Base-by-base conservation (phyloP, 169 alveolate species). In the Eimeria sp. region DNA sequence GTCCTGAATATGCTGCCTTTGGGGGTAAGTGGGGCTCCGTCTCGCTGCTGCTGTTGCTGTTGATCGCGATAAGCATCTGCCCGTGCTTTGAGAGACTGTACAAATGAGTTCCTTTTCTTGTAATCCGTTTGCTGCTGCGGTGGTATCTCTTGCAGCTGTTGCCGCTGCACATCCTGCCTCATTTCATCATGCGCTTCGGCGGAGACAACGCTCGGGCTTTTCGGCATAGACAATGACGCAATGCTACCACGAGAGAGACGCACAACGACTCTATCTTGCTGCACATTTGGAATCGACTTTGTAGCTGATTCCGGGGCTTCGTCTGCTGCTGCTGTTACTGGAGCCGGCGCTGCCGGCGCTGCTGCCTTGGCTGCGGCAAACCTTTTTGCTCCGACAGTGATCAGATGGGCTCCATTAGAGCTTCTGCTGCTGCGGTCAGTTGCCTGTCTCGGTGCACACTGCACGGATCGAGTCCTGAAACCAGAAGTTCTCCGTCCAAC, bases 1-100 rank as follows among this genome's bases (percentile, higher is more conserved):
- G 80, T 60, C 64, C 91, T 56, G 80, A 83, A 83, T 27, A 54
- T 83, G 37, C 76, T 83, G 58, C 62, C 62, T 46, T 85, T 85
- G 80, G 91, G 76, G n/a, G 60, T 60, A 0, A 16, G 78, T 10
- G 76, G 40, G 33, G n/a, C 25, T 56, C 64, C 52, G 43, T 85
- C 91, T 62, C 14, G 91, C 33, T 58, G 91, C 91, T 85, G 78
- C 56, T 40, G 91, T 9, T 82, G 89, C 71, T 80, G 62, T 25
- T 77, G 88, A 8, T 83, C 58, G 54, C 74, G 72, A 25, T 56
- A 49, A 16, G 74, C 68, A 58, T 40, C 66, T 49, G 90, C 74
- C 30, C 72, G 0, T 52, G 90, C 90, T 23, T 40, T 40, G n/a
- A 56, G 76, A 83, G 74, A 83, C 43, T 56, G 90, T 58, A 49